Conservation (phyloP, 805 yeast species). For the Pichia nanzhaoensis region DNA sequence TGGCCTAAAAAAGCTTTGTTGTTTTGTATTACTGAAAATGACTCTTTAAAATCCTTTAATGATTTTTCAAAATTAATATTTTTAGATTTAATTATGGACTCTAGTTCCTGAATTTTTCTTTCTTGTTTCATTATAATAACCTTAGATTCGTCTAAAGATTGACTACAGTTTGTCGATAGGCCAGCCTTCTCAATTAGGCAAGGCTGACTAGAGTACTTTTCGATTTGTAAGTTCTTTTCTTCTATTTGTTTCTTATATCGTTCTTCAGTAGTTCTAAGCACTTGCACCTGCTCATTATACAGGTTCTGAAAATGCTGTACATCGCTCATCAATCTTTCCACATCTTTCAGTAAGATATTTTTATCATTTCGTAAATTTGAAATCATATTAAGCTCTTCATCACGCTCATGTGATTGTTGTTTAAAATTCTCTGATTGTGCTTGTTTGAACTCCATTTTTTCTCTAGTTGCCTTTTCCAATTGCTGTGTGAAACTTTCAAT, state of each 20-base stretch:
- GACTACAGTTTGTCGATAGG: background rate
- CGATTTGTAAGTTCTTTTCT: background rate
- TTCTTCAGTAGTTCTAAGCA: background rate
- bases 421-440: slow-evolving; percentile 10
- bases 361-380: slow-evolving; percentile 6
- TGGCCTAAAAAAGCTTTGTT: slow-evolving; percentile 17
- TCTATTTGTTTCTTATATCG: background rate
- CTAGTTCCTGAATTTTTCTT: slow-evolving; percentile 15
- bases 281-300: background rate
- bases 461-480: slow-evolving; percentile 13
- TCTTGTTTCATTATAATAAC: slow-evolving; percentile 3
- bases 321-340: slow-evolving; percentile 6
- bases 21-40: slow-evolving; percentile 18
- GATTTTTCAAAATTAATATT: slow-evolving; percentile 15
- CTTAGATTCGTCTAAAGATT: slow-evolving; percentile 1
- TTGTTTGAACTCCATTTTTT: slow-evolving; percentile 3
- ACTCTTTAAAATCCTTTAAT: slow-evolving; percentile 16
- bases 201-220: background rate
- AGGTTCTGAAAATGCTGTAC: slow-evolving; percentile 4
- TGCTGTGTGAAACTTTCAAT: slow-evolving; percentile 21
- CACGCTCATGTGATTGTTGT: background rate
- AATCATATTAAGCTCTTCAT: background rate
- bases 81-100: slow-evolving; percentile 14
- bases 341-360: slow-evolving; percentile 1
- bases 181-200: background rate